These are phyloP conservation scores for Ophiocordyceps robertsii DNA, from an alignment of 2,329 filamentous ascomycete genomes.

Conservation along the genomic window DNA sequence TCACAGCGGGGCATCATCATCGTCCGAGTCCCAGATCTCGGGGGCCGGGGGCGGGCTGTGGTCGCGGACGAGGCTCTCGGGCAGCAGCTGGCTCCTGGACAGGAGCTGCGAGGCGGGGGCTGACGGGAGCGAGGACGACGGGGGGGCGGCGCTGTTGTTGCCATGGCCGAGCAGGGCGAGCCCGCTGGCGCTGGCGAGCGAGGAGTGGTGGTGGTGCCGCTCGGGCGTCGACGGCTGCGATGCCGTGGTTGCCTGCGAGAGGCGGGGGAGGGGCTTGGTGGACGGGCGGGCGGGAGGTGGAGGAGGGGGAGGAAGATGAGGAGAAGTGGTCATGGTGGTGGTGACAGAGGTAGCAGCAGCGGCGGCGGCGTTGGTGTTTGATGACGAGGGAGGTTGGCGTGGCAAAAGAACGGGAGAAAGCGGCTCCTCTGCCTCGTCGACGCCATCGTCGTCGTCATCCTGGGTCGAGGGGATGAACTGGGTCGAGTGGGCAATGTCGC, in stretches of 20 bases:
- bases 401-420: too few relatives aligned
- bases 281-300: constrained; percentile 1
- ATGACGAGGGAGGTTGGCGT: too few relatives aligned
- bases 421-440: too few relatives aligned
- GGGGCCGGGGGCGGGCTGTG: constrained; percentile 14
- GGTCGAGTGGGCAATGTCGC: constrained; percentile 28
- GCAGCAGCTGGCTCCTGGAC: constrained; percentile 38
- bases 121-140: constrained; percentile 8
- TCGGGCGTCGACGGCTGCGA: constrained; percentile 21
- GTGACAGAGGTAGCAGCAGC: background rate
- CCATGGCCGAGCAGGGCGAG: constrained; percentile 13
- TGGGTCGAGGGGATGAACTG: constrained; percentile 19
- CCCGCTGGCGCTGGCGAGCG: constrained; percentile 6
- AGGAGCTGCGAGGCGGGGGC: constrained; percentile 32
- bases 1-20: constrained; percentile 11
- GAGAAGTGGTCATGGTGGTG: background rate
- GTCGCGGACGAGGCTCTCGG: constrained; percentile 29
- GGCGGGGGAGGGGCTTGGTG: constrained; percentile 3
- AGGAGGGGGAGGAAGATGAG: constrained; percentile 1
- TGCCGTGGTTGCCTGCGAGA: constrained; percentile 23
- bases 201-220: constrained; percentile 6
- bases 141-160: constrained; percentile 5
- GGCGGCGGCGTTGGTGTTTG: too few relatives aligned
- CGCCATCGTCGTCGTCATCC: constrained; percentile 4
- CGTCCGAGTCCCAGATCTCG: constrained; percentile 25